Base-by-base conservation (phyloP, 805 yeast genomes). In the Candida maris region DNA sequence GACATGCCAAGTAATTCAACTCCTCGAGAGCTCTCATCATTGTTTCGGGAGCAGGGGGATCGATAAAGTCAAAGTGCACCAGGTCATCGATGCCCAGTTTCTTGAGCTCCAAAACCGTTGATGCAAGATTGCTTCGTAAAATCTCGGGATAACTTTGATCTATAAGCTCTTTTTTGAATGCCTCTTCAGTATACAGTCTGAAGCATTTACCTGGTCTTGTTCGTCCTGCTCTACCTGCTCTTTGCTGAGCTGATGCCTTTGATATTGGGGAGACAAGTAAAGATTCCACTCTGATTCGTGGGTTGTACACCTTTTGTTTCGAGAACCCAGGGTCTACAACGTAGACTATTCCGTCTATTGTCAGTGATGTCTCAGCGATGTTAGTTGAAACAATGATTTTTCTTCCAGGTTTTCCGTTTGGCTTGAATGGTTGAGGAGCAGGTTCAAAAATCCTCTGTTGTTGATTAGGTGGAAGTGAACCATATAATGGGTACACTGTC, bases 171-270 rank as follows among this genome's bases (percentile, higher is more conserved):
- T 85, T 84, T 57, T 87, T 79, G 71, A 87, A 91, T 1, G 97
- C 97, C 53, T 88, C 97, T 59, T 93, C 97, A 1, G 98, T 93
- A 66, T 91, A 91, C 37, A 91, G 70, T 57, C 98, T 75, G 75
- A 91, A 91, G 65, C 97, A 91, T 62, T 93, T 91, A 57, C 98
- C 98, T 12, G 97, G 96, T 55, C 96, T 78, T 5, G 97, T 91
- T 77, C 98, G 91, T 68, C 98, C 98, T 38, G 98, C 98, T 75
- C 98, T 85, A 75, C 98, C 98, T 23, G 97, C 97, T 64, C 98
- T 79, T 65, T 91, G 98, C 65, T 91, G 96, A 1, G 98, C 96
- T 32, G 94, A 81, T 0, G 98, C 98, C 65, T 88, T 89, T 8
- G 97, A 89, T 44, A 93, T 89, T 24, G 97, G 97, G 6, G 96